Conservation (phyloP, 2,329 filamentous ascomycete genomes). For the Fusarium praegraminearum region DNA sequence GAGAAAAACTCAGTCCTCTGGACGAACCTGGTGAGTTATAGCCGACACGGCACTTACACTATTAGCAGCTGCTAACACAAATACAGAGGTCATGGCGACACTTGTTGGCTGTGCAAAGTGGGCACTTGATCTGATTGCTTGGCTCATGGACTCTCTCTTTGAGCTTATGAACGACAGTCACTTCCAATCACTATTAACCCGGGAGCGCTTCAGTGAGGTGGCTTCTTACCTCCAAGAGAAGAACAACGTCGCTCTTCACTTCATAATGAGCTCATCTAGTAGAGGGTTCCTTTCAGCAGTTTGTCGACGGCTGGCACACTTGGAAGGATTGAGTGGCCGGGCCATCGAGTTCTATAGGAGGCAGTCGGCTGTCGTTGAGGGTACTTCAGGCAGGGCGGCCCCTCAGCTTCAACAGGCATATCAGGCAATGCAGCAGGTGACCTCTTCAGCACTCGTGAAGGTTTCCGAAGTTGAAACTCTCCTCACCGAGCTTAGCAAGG, state of each 20-base stretch:
- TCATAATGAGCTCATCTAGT: constrained; percentile 79
- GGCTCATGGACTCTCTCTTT: constrained; percentile 71
- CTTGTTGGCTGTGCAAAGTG: constrained; percentile 82
- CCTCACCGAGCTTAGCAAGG: constrained; percentile 61
- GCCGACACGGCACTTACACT: neutral
- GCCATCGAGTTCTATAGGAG: constrained; percentile 65
- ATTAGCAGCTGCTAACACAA: constrained; percentile 12
- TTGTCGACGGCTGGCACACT: constrained; percentile 71
- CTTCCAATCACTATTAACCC: constrained; percentile 64
- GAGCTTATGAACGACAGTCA: constrained; percentile 64
- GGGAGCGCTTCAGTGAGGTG: constrained; percentile 62
- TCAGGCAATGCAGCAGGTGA: constrained; percentile 64
- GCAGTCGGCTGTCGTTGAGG: constrained; percentile 57
- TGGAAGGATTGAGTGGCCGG: constrained; percentile 63
- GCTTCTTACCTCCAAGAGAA: constrained; percentile 64
- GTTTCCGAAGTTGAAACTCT: constrained; percentile 73
- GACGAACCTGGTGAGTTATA: constrained; percentile 65
- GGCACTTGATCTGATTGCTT: constrained; percentile 77
- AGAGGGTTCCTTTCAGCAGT: constrained; percentile 78
- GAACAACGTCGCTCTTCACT: constrained; percentile 70
- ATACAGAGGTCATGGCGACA: constrained; percentile 75
- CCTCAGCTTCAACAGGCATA: constrained; percentile 69
- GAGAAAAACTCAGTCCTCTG: constrained; percentile 68
- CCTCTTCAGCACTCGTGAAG: constrained; percentile 65
- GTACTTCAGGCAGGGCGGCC: constrained; percentile 56